phyloP scores from a whole-genome alignment of 306 rosid species.

The Prunus mume region DNA sequence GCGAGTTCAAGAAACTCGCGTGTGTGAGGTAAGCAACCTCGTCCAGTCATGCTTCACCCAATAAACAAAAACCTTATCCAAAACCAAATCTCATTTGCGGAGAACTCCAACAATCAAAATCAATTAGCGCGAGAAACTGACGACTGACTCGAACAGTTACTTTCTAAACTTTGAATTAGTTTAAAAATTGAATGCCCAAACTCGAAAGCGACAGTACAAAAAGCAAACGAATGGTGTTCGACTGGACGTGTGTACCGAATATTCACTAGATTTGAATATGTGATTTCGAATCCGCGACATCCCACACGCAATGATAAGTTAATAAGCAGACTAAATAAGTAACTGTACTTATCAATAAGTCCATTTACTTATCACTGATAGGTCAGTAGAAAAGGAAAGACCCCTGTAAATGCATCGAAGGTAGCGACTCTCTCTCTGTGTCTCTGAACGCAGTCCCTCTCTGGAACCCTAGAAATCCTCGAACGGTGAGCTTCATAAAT shows the following conservation, averaged over 20 bases:
- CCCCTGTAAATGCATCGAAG: constrained; percentile 67
- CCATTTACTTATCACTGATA: rapidly evolving
- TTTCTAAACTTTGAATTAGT: too few relatives aligned
- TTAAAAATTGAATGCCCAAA: neutral
- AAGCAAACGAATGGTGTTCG: constrained; percentile 16
- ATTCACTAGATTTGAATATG: constrained; percentile 66
- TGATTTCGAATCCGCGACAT: constrained; percentile 66
- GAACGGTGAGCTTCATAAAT: constrained; percentile 30
- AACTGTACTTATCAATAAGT: rapidly evolving
- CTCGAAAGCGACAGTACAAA: constrained; percentile 57
- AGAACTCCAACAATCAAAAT: neutral
- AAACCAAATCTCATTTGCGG: neutral
- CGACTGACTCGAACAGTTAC: too few relatives aligned
- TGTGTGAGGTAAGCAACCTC: too few relatives aligned
- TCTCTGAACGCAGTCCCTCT: constrained; percentile 50
- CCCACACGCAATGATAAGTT: neutral
- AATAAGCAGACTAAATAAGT: rapidly evolving
- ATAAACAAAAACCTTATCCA: neutral
- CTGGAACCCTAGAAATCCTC: constrained; percentile 70
- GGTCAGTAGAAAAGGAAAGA: constrained; percentile 55
- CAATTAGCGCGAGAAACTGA: constrained; percentile 16
- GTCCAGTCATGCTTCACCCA: too few relatives aligned
- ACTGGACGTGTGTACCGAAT: constrained; percentile 69
- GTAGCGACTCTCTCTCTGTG: constrained; percentile 44
- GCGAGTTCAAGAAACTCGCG: too few relatives aligned